These are phyloP conservation scores for Fusarium zealandicum DNA, from an alignment of 2,329 filamentous ascomycete species.

Conservation along the genomic window DNA sequence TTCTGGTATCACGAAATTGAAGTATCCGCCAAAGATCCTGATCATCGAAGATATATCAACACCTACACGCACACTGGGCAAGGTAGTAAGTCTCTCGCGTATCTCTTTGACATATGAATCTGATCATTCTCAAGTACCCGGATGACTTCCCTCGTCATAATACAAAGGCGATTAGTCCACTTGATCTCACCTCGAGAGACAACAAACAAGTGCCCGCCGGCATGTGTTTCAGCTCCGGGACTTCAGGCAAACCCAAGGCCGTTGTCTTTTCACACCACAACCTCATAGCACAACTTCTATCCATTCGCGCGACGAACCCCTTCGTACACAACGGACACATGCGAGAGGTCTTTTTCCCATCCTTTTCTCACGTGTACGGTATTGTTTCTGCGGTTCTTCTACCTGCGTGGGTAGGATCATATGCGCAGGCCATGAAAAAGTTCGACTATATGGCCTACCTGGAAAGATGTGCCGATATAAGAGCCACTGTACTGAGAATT, in stretches of 20 bases:
- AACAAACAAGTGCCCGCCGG: constrained; percentile 26
- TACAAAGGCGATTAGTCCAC: not conserved
- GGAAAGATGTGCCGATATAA: constrained; percentile 25
- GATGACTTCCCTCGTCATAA: constrained; percentile 3
- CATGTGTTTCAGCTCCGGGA: constrained; percentile 39
- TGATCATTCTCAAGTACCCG: constrained; percentile 1
- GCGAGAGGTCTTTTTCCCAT: constrained; percentile 41
- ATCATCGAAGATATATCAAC: not conserved
- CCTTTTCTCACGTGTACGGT: constrained; percentile 40
- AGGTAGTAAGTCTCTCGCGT: too few relatives aligned
- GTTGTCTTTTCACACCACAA: constrained; percentile 37
- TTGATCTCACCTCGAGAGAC: constrained; percentile 20
- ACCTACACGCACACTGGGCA: too few relatives aligned
- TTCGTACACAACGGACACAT: constrained; percentile 34
- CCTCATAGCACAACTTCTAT: constrained; percentile 33
- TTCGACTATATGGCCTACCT: constrained; percentile 34
- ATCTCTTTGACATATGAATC: too few relatives aligned
- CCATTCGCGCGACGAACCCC: constrained; percentile 33
- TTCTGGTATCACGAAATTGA: not conserved
- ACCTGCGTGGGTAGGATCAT: constrained; percentile 34
- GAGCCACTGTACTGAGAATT: constrained; percentile 32
- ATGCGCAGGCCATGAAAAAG: constrained; percentile 31
- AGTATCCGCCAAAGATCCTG: not conserved
- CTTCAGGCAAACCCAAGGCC: constrained; percentile 36
- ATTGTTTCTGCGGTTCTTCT: constrained; percentile 33